Evolutionary conservation across 371 early-diverging fungal species (phyloP).

Genomic region (Nematocida homosporus): DNA sequence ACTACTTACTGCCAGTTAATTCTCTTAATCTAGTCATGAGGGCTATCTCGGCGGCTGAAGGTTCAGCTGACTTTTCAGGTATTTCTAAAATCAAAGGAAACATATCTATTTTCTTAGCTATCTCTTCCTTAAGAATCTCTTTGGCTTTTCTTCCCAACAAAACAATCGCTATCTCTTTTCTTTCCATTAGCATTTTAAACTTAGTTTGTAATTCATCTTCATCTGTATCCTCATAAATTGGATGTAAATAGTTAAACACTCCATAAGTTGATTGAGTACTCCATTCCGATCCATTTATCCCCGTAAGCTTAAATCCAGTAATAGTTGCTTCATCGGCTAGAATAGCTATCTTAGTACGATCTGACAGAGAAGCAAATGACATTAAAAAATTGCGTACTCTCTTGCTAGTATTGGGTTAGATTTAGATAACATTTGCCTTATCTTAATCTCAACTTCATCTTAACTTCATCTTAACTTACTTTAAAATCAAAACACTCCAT

Average conservation of each 20-base stretch:
- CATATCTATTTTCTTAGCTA: conserved; percentile 53
- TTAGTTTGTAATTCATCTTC: conserved; percentile 55
- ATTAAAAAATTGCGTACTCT: no score
- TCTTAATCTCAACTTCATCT: no score
- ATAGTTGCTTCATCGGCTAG: conserved; percentile 67
- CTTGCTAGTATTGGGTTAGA: no score
- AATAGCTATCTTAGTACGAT: conserved; percentile 60
- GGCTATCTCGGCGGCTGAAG: conserved; percentile 14
- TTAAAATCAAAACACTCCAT: no score
- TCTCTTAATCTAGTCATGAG: conserved; percentile 40
- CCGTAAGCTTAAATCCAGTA: conserved; percentile 65
- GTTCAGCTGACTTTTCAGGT: conserved; percentile 55
- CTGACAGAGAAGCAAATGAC: conserved; percentile 8
- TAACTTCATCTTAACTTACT: no score
- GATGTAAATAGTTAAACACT: conserved; percentile 47
- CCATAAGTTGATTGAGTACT: conserved; percentile 44
- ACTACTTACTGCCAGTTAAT: conserved; percentile 22
- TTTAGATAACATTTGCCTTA: no score
- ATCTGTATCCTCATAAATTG: conserved; percentile 39
- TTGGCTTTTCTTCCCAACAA: conserved; percentile 62
- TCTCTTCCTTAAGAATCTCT: conserved; percentile 53
- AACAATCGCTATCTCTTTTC: conserved; percentile 65
- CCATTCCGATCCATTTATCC: conserved; percentile 53
- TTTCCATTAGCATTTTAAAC: conserved; percentile 43
- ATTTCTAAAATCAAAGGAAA: conserved; percentile 64